Conservation (phyloP, 2,329 filamentous ascomycete species). For the Exutisphaerella laricina region DNA sequence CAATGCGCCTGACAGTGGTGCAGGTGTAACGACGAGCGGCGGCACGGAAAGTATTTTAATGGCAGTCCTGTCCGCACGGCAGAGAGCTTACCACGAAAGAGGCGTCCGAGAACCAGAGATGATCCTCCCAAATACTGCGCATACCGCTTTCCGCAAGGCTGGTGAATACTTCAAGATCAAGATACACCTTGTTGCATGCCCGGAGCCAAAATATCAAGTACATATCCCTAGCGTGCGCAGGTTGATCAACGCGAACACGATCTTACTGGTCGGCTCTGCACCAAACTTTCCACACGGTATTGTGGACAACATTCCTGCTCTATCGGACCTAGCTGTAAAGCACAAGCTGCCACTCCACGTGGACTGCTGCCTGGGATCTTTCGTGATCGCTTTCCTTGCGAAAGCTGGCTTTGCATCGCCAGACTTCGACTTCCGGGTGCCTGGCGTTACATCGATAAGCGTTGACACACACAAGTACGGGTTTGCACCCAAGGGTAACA, state of each 20-base stretch:
- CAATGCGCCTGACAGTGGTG: conserved; percentile 77
- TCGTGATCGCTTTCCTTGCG: conserved; percentile 85
- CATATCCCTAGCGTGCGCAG: conserved; percentile 70
- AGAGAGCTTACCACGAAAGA: conserved; percentile 80
- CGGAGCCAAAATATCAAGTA: conserved; percentile 78
- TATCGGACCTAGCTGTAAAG: conserved; percentile 75
- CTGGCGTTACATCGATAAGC: conserved; percentile 89
- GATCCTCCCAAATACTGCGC: conserved; percentile 91
- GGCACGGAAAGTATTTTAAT: conserved; percentile 96
- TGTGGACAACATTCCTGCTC: conserved; percentile 83
- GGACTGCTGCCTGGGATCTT: conserved; percentile 95
- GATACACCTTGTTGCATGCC: conserved; percentile 79
- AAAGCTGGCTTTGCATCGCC: conserved; percentile 87
- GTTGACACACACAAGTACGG: conserved; percentile 99
- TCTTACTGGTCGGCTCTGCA: conserved; percentile 87
- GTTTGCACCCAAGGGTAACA: conserved; percentile 97
- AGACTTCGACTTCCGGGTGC: conserved; percentile 88
- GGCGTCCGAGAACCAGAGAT: conserved; percentile 92
- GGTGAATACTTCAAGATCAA: conserved; percentile 96
- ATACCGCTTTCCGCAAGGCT: conserved; percentile 95
- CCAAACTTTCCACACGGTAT: conserved; percentile 99
- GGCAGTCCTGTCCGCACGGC: conserved; percentile 83
- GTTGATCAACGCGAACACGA: conserved; percentile 88
- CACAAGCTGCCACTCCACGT: conserved; percentile 86
- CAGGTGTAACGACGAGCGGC: conserved; percentile 84